Evolutionary conservation across 148 eudicot genomes (phyloP), one percentile per base, ranked within the genome.

Genomic region (Persicaria maculosa): DNA sequence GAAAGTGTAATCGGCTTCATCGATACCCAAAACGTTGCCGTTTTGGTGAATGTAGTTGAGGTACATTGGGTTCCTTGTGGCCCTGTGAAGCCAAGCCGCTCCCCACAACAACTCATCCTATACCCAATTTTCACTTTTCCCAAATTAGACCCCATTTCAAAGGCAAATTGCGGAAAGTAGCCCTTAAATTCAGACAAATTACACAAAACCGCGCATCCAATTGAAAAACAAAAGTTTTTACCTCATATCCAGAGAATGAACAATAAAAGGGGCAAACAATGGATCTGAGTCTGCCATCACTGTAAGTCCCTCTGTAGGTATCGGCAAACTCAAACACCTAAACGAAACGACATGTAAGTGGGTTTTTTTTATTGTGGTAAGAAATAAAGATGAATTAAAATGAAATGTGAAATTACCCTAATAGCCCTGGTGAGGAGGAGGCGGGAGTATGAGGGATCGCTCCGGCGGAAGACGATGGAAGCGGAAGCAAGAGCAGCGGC

Each of bases 401-500:
- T 31, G 40, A 31, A 45, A 25, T 25, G 36, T 0, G 0, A 72
- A 19, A 64, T 10, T 87, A 95, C 99, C 89, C 87, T 89, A 5
- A 84, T 90, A 43, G 99, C 97, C 77, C 97, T 90, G 50, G 75
- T 74, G 64, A 81, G 81, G 3, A 96, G 89, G 69, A 85, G 74
- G 70, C 82, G 82, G 65, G 99, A 87, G 80, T 96, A 96, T 68
- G 84, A 74, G 16, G 85, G 92, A 83, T 96, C 97, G 58, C 74
- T 59, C 74, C 72, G 89, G 40, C 91, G 79, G 71, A 96, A 92
- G 19, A 96, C 93, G 78, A 96, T 78, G 15, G 97, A 92, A 75
- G 97, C 99, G 69, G 99, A 88, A 47, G 99, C 99, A 22, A 95
- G 84, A 72, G 99, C 99, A 44, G 97, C 97, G 8, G 99, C 99